Evolutionary conservation across 257 asterid genomes (phyloP).

Genomic region (Salvia rosmarinus): DNA sequence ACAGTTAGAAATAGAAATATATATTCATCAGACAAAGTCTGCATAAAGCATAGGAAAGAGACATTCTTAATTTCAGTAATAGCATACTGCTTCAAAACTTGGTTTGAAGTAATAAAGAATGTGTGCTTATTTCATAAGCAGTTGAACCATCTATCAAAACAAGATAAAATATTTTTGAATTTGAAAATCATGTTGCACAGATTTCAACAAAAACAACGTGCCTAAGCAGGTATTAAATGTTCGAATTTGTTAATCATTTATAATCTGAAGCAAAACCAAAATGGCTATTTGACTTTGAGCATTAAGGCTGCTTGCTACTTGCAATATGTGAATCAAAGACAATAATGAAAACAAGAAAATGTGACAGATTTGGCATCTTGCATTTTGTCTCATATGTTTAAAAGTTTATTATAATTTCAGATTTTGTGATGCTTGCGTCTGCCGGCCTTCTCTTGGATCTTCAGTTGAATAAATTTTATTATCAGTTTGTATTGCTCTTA

Average conservation of each 20-base stretch:
- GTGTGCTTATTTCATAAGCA: constrained; percentile 17
- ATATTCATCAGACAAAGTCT: not conserved
- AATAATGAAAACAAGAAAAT: not conserved
- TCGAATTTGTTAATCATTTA: not conserved
- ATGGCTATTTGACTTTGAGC: constrained; percentile 12
- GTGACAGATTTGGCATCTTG: constrained; percentile 29
- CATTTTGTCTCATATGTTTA: constrained; percentile 19
- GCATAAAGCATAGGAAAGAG: not conserved
- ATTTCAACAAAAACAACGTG: not conserved
- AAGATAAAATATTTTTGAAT: constrained; percentile 7
- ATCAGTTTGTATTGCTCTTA: not conserved
- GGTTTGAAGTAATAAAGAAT: constrained; percentile 28
- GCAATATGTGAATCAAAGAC: not conserved
- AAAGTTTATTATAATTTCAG: not conserved
- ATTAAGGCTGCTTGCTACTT: not conserved
- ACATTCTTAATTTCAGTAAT: not conserved
- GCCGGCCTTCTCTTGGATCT: constrained; percentile 20
- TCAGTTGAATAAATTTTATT: not conserved
- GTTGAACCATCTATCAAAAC: not conserved
- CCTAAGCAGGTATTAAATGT: not conserved
- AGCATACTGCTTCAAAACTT: constrained; percentile 30
- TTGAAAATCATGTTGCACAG: not conserved
- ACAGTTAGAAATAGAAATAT: no score
- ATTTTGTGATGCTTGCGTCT: not conserved
- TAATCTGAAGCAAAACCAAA: not conserved